Conservation (phyloP, 148 eudicot species). For the Fagopyrum esculentum region DNA sequence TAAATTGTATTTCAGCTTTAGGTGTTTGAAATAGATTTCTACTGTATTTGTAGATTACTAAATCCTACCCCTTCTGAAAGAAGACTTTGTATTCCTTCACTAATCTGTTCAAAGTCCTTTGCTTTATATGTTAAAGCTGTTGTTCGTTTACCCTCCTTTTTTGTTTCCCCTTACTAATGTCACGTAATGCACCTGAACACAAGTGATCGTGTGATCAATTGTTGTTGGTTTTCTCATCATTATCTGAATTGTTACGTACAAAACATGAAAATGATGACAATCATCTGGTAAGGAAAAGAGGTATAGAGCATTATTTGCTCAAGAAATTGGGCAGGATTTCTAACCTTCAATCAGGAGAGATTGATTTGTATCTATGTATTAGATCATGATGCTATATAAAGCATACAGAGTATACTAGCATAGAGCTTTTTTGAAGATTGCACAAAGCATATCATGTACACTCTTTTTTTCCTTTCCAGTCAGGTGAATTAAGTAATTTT, state of each 20-base stretch:
- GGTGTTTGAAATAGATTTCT: neutral
- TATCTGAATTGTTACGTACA: neutral
- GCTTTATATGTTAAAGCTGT: neutral
- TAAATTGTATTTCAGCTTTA: neutral
- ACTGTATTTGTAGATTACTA: neutral
- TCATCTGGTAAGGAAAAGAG: neutral
- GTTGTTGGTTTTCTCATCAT: neutral
- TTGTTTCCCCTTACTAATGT: neutral
- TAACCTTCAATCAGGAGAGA: neutral
- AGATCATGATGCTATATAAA: neutral
- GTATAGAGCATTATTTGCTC: neutral
- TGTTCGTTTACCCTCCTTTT: neutral
- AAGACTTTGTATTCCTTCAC: neutral
- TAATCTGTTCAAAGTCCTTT: neutral
- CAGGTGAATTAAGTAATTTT: neutral
- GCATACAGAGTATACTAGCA: neutral
- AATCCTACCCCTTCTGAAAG: neutral
- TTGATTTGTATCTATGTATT: neutral
- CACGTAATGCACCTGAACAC: neutral
- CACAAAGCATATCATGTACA: neutral
- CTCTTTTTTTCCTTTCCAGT: neutral
- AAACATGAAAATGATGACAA: neutral
- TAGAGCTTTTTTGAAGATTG: neutral
- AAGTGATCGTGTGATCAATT: neutral
- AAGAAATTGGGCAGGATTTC: neutral